Evolutionary conservation across 2,329 filamentous ascomycete genomes (phyloP).

Genomic region (Aspergillus sp.): DNA sequence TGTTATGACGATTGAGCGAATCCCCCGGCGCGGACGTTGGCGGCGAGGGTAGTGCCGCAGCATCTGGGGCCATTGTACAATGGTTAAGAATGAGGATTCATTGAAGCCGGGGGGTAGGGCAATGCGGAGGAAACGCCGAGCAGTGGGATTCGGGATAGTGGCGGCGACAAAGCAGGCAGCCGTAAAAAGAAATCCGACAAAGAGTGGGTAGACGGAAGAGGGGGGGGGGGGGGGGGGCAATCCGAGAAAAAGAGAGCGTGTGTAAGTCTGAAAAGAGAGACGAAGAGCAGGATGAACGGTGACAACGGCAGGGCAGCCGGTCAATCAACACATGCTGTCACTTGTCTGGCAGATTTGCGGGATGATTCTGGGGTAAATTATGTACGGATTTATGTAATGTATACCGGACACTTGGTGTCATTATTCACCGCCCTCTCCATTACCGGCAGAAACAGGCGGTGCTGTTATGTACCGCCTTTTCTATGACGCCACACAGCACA

Average conservation of each 20-base stretch:
- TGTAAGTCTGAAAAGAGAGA: background rate
- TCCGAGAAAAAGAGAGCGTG: background rate
- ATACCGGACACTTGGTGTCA: background rate
- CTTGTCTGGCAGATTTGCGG: slow-evolving; percentile 3
- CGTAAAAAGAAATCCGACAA: background rate
- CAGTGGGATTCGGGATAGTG: background rate
- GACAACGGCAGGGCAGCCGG: background rate
- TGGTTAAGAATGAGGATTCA: slow-evolving; percentile 15
- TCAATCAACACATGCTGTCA: slow-evolving; percentile 3
- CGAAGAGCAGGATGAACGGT: background rate
- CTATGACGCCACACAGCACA: slow-evolving; percentile 34
- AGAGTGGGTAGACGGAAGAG: background rate
- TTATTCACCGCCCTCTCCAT: background rate
- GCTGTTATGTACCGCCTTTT: slow-evolving; percentile 30
- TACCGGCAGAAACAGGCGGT: background rate
- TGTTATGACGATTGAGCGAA: slow-evolving; percentile 23
- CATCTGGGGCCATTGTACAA: slow-evolving; percentile 39
- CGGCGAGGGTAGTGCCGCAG: slow-evolving; percentile 37
- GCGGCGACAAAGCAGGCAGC: slow-evolving; percentile 1
- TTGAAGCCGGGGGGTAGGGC: slow-evolving; percentile 8
- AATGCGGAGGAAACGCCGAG: background rate
- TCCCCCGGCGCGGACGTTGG: slow-evolving; percentile 36
- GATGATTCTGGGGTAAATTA: slow-evolving; percentile 16
- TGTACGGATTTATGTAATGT: slow-evolving; percentile 5
- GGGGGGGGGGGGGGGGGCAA: background rate